Percentiles rank a stretch among this genome's conserved stretches.
Evolutionary conservation across 768 basidiomycete genomes (phyloP).

Genomic region (Hypholoma fasciculare): DNA sequence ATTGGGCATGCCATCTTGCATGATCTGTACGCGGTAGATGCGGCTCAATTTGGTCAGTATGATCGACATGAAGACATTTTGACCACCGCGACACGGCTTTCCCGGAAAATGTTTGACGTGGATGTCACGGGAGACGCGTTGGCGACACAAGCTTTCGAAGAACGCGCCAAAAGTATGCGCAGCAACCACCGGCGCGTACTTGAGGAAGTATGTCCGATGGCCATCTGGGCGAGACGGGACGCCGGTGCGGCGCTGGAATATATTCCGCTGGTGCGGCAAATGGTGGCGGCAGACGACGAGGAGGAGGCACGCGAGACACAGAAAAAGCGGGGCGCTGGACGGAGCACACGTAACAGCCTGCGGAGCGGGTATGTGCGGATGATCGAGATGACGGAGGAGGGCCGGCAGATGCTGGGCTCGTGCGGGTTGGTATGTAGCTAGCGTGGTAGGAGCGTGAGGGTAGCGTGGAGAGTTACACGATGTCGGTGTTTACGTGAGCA

Average conservation of each 20-base stretch:
- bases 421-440: slow-evolving; percentile 21
- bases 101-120: slow-evolving; percentile 39
- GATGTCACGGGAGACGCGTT: slow-evolving; percentile 10
- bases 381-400: slow-evolving; percentile 37
- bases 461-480: slow-evolving; percentile 23
- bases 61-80: slow-evolving; percentile 51
- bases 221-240: slow-evolving; percentile 43
- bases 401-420: slow-evolving; percentile 30
- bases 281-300: slow-evolving; percentile 67
- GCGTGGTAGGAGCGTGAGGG: slow-evolving; percentile 21
- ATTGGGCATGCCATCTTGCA: slow-evolving; percentile 48
- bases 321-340: slow-evolving; percentile 29
- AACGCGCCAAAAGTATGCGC: slow-evolving; percentile 9
- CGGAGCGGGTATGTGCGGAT: slow-evolving; percentile 43
- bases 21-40: slow-evolving; percentile 26
- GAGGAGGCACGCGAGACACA: slow-evolving; percentile 31
- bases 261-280: slow-evolving; percentile 62
- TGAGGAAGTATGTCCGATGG: slow-evolving; percentile 44
- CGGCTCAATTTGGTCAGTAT: slow-evolving; percentile 31
- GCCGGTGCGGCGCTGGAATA: slow-evolving; percentile 63
- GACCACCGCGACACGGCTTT: slow-evolving; percentile 42
- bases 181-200: slow-evolving; percentile 33
- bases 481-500: slow-evolving; percentile 32
- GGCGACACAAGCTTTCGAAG: slow-evolving; percentile 6
- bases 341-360: slow-evolving; percentile 61